Evolutionary conservation across 345 rosid species (phyloP), one percentile per base, ranked within the genome.

Genomic region (Mangifera indica): DNA sequence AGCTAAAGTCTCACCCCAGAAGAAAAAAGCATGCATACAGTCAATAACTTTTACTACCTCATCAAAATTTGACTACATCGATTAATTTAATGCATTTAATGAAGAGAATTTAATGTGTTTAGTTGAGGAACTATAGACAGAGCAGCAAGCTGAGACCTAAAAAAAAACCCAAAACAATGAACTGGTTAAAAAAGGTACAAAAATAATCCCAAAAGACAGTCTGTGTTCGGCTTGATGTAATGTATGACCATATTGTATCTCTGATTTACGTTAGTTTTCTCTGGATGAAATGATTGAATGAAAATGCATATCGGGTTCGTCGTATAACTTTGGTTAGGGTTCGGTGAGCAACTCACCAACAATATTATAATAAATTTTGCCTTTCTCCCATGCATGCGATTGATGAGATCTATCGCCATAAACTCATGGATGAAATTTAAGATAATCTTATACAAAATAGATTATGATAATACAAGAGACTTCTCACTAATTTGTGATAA

Each of bases 311-410:
- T n/a, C n/a, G 77, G 80, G 70, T 64, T 67, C 17, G 68, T 80
- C 85, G 70, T 80, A 85, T 67, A 63, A 63, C 76, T 76, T 84
- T 82, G 88, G 93, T 83, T 81, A 81, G 80, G 81, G 82, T 81
- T 87, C 72, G 97, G 81, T 87, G 83, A 90, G 85, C 96, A 75
- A 84, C 84, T 80, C 79, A 58, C 80, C 87, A 79, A 72, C 78
- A 72, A 72, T 81, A 6, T 84, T 72, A 82, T 80, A 80, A 82
- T 80, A 80, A 45, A 77, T 53, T 61, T 53, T 58, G 17, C 20
- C 48, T 25, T 17, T 13, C 24, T 9, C 4, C 18, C 8, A 9
- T 20, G 37, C 64, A 60, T 7, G 61, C 61, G n/a, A n/a, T n/a
- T n/a, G n/a, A n/a, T n/a, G n/a, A n/a, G n/a, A n/a, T n/a, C n/a